Evolutionary conservation across 805 yeast species (phyloP), one percentile per base, ranked within the genome.

Genomic region (Candida rishiriensis): DNA sequence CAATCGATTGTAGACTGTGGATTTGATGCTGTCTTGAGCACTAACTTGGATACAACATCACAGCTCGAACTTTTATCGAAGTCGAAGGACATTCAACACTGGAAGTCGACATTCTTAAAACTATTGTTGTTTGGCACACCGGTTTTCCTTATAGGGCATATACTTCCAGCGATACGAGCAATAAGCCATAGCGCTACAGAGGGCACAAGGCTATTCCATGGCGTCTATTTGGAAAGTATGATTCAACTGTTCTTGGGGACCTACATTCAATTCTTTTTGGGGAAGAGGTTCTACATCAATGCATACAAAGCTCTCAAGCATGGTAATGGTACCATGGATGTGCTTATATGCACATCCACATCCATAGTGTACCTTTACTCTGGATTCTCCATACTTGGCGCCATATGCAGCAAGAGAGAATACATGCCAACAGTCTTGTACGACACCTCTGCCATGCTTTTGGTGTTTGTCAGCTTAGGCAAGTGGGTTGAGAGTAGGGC

Each of bases 401-500:
- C 79, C 9, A 67, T 79, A 15, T 52, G 75, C 59, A 56, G 63
- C 28, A 68, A 73, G n/a, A 63, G 64, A 10, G 57, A 61, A 0
- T 59, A 60, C 41, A 74, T 82, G 6, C 95, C 96, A 6, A 79
- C 75, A 41, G 78, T 84, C 1, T 70, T 89, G 31, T 90, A 93
- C 69, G 97, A 88, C 47, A 89, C 98, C 0, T 75, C 88, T 1
- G 80, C 83, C 13, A 88, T 95, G 95, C 71, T 93, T 35, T 73
- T 91, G 40, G 68, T 82, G 5, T 93, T 89, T 62, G 89, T 93
- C 26, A 76, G 93, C 9, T 68, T 89, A 37, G 99, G 99, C 2
- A 91, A 93, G 65, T 85, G 87, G 76, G 69, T 90, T 17, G 99
- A 93, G 59, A 87, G 86, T 63, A 80, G 76, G 51, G 98, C 99